Evolutionary conservation across 2,329 filamentous ascomycete genomes (phyloP), one percentile per base, ranked within the genome.

Genomic region (Fusarium buxicola): DNA sequence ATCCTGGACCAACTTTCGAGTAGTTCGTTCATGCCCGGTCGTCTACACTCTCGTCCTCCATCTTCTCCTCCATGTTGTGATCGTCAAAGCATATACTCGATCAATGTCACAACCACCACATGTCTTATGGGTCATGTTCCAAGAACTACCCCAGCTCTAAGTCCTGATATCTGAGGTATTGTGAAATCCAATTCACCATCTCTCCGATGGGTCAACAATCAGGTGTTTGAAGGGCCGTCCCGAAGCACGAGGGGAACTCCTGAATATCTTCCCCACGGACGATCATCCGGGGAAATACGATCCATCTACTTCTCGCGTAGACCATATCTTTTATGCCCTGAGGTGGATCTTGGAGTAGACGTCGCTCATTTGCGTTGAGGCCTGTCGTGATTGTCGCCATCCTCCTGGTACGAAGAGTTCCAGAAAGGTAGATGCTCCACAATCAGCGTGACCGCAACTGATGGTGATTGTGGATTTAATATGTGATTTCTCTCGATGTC

Each of bases 201-300:
- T 25, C 30, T 21, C 58, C 40, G 35, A 44, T 43, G 28, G 36
- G 21, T 48, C 12, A 27, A 24, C 9, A 58, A 41, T 43, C 39
- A 40, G 36, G 59, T 45, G 51, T 55, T 63, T 60, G 39, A 34
- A 60, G 55, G 63, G 32, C 56, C 51, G 59, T 53, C 55, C 63
- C 63, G 55, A 60, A 5, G 40, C 21, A 54, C 16, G 41, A 32
- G 38, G 58, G 41, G 46, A 65, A 63, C 52, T 60, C 62, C 28
- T 63, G 39, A 28, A 49, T 40, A 45, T 46, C 34, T 54, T 35
- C 63, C 48, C 59, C 63, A 55, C 63, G 30, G 50, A 48, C 50
- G n/a, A 49, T 47, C 36, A n/a, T 58, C 63, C 40, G 63, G 59
- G 63, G 63, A 43, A 65, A 31, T 32, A 40, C 30, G 55, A 60